phyloP scores from a whole-genome alignment of 495 filamentous ascomycete species.

The Podospora sp. region DNA sequence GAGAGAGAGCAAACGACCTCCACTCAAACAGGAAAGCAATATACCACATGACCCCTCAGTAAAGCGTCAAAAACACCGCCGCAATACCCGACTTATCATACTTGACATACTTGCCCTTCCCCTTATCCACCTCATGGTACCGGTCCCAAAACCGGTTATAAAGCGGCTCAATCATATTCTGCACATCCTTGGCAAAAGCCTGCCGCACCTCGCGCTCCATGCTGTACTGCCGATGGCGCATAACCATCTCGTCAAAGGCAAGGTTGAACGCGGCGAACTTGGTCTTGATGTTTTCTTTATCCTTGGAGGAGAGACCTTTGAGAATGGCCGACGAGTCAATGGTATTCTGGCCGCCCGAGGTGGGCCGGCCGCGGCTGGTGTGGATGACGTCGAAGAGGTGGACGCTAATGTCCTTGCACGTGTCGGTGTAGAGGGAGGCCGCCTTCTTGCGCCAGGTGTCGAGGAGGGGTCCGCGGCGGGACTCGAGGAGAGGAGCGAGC shows the following conservation, averaged over 20 bases:
- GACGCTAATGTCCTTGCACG: slow-evolving; percentile 84
- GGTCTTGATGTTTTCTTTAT: slow-evolving; percentile 93
- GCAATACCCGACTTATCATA: slow-evolving; percentile 79
- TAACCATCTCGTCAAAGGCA: slow-evolving; percentile 83
- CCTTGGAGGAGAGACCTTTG: slow-evolving; percentile 79
- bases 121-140: slow-evolving; percentile 97
- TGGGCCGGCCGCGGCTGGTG: slow-evolving; percentile 70
- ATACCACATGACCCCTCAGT: slow-evolving; percentile 26
- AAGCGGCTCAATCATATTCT: slow-evolving; percentile 86
- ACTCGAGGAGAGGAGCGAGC: slow-evolving; percentile 69
- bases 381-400: slow-evolving; percentile 90
- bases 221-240: slow-evolving; percentile 72
- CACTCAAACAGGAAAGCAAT: neutral
- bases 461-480: slow-evolving; percentile 59
- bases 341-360: slow-evolving; percentile 65
- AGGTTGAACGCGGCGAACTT: slow-evolving; percentile 90
- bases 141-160: slow-evolving; percentile 96
- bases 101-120: slow-evolving; percentile 95
- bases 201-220: slow-evolving; percentile 88
- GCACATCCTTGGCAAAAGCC: slow-evolving; percentile 77
- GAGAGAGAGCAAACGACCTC: neutral
- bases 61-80: slow-evolving; percentile 55
- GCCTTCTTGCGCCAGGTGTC: slow-evolving; percentile 88
- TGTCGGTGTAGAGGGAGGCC: slow-evolving; percentile 77
- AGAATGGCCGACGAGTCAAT: slow-evolving; percentile 79